These are phyloP conservation scores for Arctium minus DNA, from an alignment of 129 eudicot species.

Conservation along the genomic window DNA sequence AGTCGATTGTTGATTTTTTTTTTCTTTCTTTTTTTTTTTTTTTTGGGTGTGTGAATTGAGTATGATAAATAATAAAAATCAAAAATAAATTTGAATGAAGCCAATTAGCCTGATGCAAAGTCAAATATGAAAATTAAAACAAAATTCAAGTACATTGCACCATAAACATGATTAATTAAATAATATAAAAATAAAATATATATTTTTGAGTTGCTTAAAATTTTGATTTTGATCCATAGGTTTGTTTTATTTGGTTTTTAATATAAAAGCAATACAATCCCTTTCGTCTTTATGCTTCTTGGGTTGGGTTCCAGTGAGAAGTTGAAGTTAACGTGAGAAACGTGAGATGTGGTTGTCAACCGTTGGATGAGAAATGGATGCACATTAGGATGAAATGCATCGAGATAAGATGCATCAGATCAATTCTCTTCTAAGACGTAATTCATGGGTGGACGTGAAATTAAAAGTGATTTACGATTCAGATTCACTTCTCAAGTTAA, in stretches of 20 bases:
- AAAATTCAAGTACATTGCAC: slow-evolving; percentile 8
- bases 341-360: too few species aligned
- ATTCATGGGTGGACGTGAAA: too few species aligned
- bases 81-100: neutral
- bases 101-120: neutral
- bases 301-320: too few species aligned
- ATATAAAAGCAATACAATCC: too few species aligned
- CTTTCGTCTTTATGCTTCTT: too few species aligned
- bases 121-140: slow-evolving; percentile 2
- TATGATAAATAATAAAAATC: neutral
- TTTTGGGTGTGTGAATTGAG: neutral
- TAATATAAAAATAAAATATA: neutral
- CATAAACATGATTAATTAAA: neutral
- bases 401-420: too few species aligned
- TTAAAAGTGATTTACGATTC: too few species aligned
- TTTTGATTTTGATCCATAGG: neutral
- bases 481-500: too few species aligned
- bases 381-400: too few species aligned
- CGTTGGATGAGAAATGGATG: too few species aligned
- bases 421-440: too few species aligned
- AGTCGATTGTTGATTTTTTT: neutral
- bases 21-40: neutral
- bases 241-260: neutral
- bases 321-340: too few species aligned
- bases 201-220: neutral